Conservation (phyloP, 345 rosid genomes). For the Linum usitatissimum region DNA sequence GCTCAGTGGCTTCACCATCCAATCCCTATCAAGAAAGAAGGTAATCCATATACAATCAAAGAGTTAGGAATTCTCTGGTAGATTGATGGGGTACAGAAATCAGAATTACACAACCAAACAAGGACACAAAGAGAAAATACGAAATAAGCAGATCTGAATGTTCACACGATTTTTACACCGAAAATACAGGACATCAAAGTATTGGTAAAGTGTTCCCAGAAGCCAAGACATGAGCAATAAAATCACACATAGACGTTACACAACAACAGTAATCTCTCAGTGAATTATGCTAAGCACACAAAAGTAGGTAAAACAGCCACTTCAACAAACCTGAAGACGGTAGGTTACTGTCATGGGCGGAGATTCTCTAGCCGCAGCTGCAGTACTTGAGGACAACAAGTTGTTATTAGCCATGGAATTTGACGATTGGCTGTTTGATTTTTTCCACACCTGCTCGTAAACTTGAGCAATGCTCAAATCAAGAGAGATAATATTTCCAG, state of each 20-base stretch:
- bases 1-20: slow-evolving; percentile 99
- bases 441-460: slow-evolving; percentile 98
- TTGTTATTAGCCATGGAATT: slow-evolving; percentile 44
- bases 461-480: slow-evolving; percentile 96
- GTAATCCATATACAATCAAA: slow-evolving; percentile 1
- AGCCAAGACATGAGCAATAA: neutral
- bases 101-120: neutral
- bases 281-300: too few relatives aligned
- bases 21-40: slow-evolving; percentile 47
- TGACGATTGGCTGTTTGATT: slow-evolving; percentile 69
- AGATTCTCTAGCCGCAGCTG: slow-evolving; percentile 56
- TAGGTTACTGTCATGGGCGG: slow-evolving; percentile 96
- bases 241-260: neutral
- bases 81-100: neutral
- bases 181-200: neutral
- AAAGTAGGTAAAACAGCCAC: too few relatives aligned
- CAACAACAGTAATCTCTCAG: neutral
- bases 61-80: neutral
- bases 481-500: slow-evolving; percentile 94
- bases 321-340: slow-evolving; percentile 79
- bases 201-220: neutral
- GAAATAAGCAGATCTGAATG: neutral
- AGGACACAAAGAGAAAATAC: neutral
- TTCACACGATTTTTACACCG: neutral
- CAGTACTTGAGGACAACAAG: slow-evolving; percentile 49